phyloP scores from a whole-genome alignment of 1,284 basidiomycete genomes.

The Naganishia sp. region DNA sequence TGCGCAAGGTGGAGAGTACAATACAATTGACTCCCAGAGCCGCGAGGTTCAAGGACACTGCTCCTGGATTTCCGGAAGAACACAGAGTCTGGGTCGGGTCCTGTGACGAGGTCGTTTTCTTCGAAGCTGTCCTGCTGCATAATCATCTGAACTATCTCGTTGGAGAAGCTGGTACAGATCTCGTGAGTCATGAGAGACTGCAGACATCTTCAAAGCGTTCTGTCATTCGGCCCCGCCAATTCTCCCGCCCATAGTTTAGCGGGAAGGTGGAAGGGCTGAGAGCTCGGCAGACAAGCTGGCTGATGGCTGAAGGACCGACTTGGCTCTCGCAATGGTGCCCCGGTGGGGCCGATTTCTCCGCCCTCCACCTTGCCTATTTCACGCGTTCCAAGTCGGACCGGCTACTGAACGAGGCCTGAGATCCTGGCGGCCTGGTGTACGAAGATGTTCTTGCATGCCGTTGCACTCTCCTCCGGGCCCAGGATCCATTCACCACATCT shows the following conservation, averaged over 20 bases:
- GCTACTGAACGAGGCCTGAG: no score
- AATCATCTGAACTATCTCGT: neutral
- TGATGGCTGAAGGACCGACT: neutral
- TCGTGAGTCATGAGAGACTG: no score
- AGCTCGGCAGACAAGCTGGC: neutral
- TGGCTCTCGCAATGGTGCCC: neutral
- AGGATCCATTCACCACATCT: no score
- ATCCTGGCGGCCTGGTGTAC: no score
- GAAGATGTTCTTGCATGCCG: no score
- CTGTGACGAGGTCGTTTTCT: no score
- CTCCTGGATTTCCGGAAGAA: conserved; percentile 16
- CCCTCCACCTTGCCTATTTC: neutral
- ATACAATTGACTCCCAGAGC: no score
- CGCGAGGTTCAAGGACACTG: neutral
- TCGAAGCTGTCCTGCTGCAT: neutral
- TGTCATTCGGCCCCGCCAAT: neutral
- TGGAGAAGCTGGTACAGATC: neutral
- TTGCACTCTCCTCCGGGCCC: no score
- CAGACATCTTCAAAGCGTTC: neutral
- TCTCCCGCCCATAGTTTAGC: conserved; percentile 1
- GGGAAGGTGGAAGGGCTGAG: neutral
- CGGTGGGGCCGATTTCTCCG: conserved; percentile 2
- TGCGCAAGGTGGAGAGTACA: neutral
- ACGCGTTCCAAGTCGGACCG: neutral
- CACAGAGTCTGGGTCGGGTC: neutral